A percentile compares a stretch with the other conserved stretches of the same genome.
Conservation (phyloP, 352 stramenopile genomes). For the Pythium apleroticum region DNA sequence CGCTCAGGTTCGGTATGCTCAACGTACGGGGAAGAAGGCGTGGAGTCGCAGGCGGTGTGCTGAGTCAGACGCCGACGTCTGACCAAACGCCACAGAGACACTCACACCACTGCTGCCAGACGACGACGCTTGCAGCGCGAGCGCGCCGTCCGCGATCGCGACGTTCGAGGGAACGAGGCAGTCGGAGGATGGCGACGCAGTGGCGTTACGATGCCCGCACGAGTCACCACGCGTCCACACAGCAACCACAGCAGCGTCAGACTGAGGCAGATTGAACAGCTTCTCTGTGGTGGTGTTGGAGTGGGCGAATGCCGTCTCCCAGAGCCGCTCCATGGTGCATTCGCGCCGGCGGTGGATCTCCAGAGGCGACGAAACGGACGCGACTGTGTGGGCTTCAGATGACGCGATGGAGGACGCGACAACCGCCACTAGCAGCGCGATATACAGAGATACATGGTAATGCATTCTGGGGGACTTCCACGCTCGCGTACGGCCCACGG, state of each 20-base stretch:
- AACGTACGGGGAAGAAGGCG: conserved; percentile 12
- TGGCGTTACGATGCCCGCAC: neutral
- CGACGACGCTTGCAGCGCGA: conserved; percentile 13
- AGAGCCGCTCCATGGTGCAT: conserved; percentile 22
- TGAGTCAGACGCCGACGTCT: neutral
- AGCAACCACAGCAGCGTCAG: neutral
- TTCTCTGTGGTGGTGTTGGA: neutral
- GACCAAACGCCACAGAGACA: conserved; percentile 6
- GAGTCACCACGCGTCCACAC: conserved; percentile 18
- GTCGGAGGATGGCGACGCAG: neutral
- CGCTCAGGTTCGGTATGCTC: neutral
- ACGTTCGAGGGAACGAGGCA: conserved; percentile 14
- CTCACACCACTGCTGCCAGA: neutral
- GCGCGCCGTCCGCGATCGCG: conserved; percentile 9
- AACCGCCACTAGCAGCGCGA: neutral
- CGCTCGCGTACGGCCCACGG: neutral
- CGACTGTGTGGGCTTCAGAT: neutral
- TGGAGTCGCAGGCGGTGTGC: conserved; percentile 19
- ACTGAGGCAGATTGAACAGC: conserved; percentile 13
- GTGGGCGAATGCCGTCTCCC: conserved; percentile 18
- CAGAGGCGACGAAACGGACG: neutral
- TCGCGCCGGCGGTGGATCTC: conserved; percentile 26
- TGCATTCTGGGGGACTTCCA: neutral
- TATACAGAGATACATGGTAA: neutral
- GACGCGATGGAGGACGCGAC: neutral